Evolutionary conservation across 1,284 basidiomycete species (phyloP).

Genomic region (Cystobasidiaceae sp.): DNA sequence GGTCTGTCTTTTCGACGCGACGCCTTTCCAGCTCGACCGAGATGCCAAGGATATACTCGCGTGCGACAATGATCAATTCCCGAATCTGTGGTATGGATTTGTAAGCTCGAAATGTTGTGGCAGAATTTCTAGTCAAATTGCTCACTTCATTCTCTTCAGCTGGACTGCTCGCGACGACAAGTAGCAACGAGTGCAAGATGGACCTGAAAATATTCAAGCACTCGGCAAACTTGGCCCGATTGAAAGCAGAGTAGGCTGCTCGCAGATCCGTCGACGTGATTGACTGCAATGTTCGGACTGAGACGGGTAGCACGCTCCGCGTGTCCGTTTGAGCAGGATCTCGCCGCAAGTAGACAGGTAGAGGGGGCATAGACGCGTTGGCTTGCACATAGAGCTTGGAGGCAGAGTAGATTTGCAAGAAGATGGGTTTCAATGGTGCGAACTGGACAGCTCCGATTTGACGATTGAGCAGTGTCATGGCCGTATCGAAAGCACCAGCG

Average conservation of each 20-base stretch:
- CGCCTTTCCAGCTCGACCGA: conserved; percentile 88
- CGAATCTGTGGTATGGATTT: conserved; percentile 59
- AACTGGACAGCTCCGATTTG: conserved; percentile 94
- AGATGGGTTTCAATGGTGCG: conserved; percentile 74
- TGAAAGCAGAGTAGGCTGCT: conserved; percentile 81
- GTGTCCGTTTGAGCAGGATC: conserved; percentile 77
- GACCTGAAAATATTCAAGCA: conserved; percentile 74
- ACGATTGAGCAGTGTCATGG: conserved; percentile 92
- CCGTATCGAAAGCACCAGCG: conserved; percentile 96
- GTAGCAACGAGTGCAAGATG: conserved; percentile 68
- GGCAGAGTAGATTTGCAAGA: conserved; percentile 79
- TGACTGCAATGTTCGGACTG: conserved; percentile 61
- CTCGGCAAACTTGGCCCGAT: conserved; percentile 80
- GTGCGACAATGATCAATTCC: conserved; percentile 71
- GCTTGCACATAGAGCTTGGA: conserved; percentile 83
- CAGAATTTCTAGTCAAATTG: too few species aligned
- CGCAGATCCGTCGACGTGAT: conserved; percentile 68
- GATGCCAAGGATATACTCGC: conserved; percentile 92
- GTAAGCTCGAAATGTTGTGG: not conserved
- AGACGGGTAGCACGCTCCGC: conserved; percentile 66
- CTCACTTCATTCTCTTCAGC: conserved; percentile 78
- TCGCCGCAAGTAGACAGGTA: conserved; percentile 80
- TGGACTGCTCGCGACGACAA: conserved; percentile 77
- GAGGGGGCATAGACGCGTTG: conserved; percentile 76
- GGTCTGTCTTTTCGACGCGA: conserved; percentile 69